These are phyloP conservation scores for Globisporangium echinulatum DNA, from an alignment of 352 stramenopile species.

Conservation along the genomic window DNA sequence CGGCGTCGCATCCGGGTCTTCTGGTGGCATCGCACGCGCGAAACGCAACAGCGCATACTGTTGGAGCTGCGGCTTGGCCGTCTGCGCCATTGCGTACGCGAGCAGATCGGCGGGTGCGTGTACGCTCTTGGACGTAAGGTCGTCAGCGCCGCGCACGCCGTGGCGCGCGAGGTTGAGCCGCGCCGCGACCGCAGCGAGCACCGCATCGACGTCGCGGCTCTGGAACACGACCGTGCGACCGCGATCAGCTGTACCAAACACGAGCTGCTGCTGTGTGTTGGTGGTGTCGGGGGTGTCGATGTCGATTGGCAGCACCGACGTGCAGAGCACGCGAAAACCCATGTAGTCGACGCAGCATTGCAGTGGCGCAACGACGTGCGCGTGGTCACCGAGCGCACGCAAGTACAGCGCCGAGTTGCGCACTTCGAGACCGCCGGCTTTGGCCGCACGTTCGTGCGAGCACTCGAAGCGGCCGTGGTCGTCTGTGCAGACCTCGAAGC, in stretches of 20 bases:
- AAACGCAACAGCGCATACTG: slow-evolving; percentile 81
- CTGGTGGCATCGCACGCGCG: slow-evolving; percentile 75
- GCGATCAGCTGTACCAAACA: slow-evolving; percentile 80
- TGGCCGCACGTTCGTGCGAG: slow-evolving; percentile 84
- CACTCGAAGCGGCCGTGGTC: slow-evolving; percentile 90
- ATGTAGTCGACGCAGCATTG: slow-evolving; percentile 84
- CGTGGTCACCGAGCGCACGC: slow-evolving; percentile 23
- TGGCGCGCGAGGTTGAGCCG: slow-evolving; percentile 85
- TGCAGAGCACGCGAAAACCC: slow-evolving; percentile 82
- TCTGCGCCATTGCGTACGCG: slow-evolving; percentile 50
- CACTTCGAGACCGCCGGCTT: slow-evolving; percentile 76
- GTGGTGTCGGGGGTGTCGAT: slow-evolving; percentile 59
- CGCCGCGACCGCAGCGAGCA: slow-evolving; percentile 48
- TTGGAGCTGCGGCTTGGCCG: slow-evolving; percentile 11
- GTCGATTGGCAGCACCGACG: slow-evolving; percentile 82
- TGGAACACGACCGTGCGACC: slow-evolving; percentile 76
- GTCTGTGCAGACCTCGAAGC: slow-evolving; percentile 87
- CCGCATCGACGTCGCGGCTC: slow-evolving; percentile 71
- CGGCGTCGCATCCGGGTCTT: slow-evolving; percentile 75
- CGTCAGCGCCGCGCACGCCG: slow-evolving; percentile 75
- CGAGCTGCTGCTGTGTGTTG: slow-evolving; percentile 61
- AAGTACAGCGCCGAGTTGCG: slow-evolving; percentile 79
- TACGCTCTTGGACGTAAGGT: slow-evolving; percentile 80
- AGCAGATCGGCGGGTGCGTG: slow-evolving; percentile 78
- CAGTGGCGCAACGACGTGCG: slow-evolving; percentile 63